These are phyloP conservation scores for Xylaria grammica DNA, from an alignment of 495 filamentous ascomycete genomes.

Conservation along the genomic window DNA sequence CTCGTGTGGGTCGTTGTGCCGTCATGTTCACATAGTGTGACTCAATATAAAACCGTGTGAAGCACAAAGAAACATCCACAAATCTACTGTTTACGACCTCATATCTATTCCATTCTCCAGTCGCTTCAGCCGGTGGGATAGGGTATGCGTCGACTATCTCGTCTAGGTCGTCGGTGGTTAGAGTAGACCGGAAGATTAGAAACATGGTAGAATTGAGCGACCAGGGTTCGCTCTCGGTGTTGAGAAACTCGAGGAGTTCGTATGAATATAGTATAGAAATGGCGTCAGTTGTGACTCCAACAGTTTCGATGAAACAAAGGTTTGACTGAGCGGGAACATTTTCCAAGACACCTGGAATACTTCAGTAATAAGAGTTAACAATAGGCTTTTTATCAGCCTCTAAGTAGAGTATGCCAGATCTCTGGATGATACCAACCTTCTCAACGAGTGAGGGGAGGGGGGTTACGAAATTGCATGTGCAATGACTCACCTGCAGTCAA, in stretches of 20 bases:
- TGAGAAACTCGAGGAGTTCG: not conserved
- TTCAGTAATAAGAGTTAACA: not conserved
- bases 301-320: constrained; percentile 13
- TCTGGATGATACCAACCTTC: no score
- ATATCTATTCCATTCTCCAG: constrained; percentile 8
- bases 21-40: not conserved
- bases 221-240: not conserved
- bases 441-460: no score
- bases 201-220: constrained; percentile 8
- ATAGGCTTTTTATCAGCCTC: not conserved
- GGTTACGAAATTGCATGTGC: no score
- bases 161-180: not conserved
- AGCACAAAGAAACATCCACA: constrained; percentile 7
- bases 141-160: not conserved
- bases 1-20: not conserved
- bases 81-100: not conserved
- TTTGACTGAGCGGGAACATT: not conserved
- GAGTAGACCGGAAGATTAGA: not conserved
- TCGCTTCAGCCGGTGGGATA: not conserved
- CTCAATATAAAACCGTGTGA: not conserved
- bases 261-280: not conserved
- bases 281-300: not conserved
- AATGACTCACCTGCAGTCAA: constrained; percentile 8
- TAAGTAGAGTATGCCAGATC: no score
- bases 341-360: not conserved